A percentile compares a stretch with the other conserved stretches of the same genome.
Evolutionary conservation across 306 rosid species (phyloP).

Genomic region (Inga laurina): DNA sequence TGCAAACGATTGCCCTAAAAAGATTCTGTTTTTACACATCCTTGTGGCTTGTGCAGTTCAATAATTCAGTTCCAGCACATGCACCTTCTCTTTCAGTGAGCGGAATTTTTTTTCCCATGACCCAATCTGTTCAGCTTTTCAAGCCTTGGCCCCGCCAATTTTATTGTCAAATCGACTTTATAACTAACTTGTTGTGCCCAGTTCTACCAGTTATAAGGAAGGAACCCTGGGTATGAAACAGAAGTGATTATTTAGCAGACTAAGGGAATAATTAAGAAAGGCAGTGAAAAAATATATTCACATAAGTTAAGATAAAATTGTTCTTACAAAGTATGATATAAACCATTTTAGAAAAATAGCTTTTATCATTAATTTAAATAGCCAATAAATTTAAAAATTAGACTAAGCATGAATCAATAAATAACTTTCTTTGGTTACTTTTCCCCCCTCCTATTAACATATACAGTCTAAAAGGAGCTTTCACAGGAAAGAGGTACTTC

Average conservation of each 20-base stretch:
- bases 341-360: too few relatives aligned
- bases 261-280: too few relatives aligned
- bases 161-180: conserved; percentile 32
- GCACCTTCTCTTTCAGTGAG: conserved; percentile 31
- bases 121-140: conserved; percentile 45
- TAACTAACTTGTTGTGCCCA: conserved; percentile 44
- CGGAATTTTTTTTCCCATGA: conserved; percentile 28
- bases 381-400: neutral
- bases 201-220: neutral
- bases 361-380: too few relatives aligned
- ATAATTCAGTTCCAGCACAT: conserved; percentile 59
- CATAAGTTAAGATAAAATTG: too few relatives aligned
- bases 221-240: neutral
- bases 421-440: neutral
- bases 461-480: neutral
- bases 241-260: neutral
- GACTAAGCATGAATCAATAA: neutral
- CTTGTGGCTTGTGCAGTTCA: conserved; percentile 30
- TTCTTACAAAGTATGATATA: too few relatives aligned
- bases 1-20: too few relatives aligned
- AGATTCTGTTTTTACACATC: conserved; percentile 37
- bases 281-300: too few relatives aligned
- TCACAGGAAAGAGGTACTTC: neutral
- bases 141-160: conserved; percentile 35
- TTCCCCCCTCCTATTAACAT: neutral